Base-by-base conservation (phyloP, 495 filamentous ascomycete genomes). In the Neurospora sp. region DNA sequence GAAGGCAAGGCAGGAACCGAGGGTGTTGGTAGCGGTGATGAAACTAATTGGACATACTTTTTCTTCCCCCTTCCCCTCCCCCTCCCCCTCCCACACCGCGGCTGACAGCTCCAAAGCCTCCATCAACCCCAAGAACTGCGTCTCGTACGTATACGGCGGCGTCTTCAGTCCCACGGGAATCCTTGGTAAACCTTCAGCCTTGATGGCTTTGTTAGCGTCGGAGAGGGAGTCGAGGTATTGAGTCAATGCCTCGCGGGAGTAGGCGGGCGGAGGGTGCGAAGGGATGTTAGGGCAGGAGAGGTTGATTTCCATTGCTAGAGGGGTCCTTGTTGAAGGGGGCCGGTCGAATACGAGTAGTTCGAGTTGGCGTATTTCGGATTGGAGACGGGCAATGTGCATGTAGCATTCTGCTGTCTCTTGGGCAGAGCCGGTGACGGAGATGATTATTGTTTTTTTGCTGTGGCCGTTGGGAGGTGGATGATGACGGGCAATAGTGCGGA, bases 221-320 rank as follows among this genome's bases (percentile, higher is more conserved):
- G 31, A 5, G n/a, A 89, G 77, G 0, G 74, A 35, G 0, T 61
- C 39, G 5, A 93, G 78, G 74, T 91, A 92, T 20, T 76, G 72
- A 0, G 70, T 22, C 18, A 93, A 78, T 0, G 80, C 76, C 0
- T 72, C 53, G 10, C 79, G 76, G 9, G 83, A 83, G 79, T 92
- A 93, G 0, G 91, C 91, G 4, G 90, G 90, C 0, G 91, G 91
- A 39, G 85, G 85, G 59, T 82, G 76, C 18, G 85, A n/a, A n/a
- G n/a, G 83, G 71, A 93, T 93, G 80, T 93, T 93, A 0, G 91
- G 91, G 76, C 91, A 93, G 74, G 86, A 89, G 61, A 93, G 87
- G 76, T 93, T 93, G 73, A 93, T 82, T 77, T 93, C 91, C 80
- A 92, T 85, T 20, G 86, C 85, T 5, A 92, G 76, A 2, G 80